phyloP scores from a whole-genome alignment of 371 early-diverging fungal species.

The Chytridium lagenaria region DNA sequence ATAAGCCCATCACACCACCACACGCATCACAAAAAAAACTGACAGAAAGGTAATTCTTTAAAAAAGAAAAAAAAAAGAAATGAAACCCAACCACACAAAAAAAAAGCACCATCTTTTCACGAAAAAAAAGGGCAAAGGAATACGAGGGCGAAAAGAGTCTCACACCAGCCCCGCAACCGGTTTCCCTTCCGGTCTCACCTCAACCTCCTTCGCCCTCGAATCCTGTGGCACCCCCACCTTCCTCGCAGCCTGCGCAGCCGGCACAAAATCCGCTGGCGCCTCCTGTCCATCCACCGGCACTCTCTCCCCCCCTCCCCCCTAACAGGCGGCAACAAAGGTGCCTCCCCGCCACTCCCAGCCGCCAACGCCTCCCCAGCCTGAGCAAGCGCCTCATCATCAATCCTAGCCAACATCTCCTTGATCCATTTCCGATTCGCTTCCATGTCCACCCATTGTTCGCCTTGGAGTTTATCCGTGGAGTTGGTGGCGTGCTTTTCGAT shows the following conservation, averaged over 20 bases:
- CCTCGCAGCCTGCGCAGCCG: background rate
- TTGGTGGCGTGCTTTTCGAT: constrained; percentile 17
- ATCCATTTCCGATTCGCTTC: background rate
- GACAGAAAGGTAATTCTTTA: no score
- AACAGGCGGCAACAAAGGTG: background rate
- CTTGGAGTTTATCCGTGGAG: background rate
- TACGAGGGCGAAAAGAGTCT: no score
- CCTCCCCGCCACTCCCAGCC: background rate
- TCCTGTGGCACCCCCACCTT: background rate
- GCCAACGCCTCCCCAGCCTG: background rate
- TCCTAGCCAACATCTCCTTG: background rate
- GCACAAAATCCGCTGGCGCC: background rate
- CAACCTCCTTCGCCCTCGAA: background rate
- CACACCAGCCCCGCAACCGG: no score
- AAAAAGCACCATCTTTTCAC: no score
- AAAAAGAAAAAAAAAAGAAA: no score
- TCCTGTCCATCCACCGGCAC: background rate
- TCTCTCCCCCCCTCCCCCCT: background rate
- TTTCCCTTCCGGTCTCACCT: no score
- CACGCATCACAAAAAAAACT: no score
- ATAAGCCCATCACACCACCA: no score
- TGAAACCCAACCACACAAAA: no score
- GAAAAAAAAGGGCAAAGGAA: no score
- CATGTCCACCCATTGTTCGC: constrained; percentile 4
- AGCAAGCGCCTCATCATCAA: background rate